Evolutionary conservation across 345 rosid genomes (phyloP).

Genomic region (Arabidopsis arenosa): DNA sequence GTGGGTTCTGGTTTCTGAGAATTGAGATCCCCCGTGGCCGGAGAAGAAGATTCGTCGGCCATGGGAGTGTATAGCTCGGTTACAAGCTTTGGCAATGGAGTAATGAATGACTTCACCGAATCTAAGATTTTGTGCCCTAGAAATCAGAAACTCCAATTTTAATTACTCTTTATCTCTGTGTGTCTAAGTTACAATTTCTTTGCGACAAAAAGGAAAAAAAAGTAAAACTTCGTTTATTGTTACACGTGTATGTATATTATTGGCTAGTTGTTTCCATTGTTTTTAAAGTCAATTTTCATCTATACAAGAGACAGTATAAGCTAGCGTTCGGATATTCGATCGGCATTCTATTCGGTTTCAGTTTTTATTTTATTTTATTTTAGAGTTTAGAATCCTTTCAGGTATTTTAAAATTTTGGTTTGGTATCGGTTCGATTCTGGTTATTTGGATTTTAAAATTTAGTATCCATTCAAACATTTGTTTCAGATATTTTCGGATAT

Average conservation of each 20-base stretch:
- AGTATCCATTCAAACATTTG: too few species aligned
- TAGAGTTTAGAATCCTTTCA: too few species aligned
- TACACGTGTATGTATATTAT: neutral
- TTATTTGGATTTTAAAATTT: too few species aligned
- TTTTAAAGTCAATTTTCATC: too few species aligned
- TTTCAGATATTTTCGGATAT: too few species aligned
- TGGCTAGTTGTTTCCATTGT: neutral
- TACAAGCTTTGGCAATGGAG: slow-evolving; percentile 11
- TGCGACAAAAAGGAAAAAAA: neutral
- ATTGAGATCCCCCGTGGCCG: slow-evolving; percentile 50
- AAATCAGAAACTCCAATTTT: slow-evolving; percentile 3
- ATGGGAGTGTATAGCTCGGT: slow-evolving; percentile 45
- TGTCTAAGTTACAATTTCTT: neutral
- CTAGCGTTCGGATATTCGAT: too few species aligned
- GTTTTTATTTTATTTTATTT: too few species aligned
- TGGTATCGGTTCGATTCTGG: too few species aligned
- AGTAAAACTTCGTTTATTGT: neutral
- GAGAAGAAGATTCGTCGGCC: slow-evolving; percentile 72
- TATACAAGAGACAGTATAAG: too few species aligned
- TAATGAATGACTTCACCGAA: neutral
- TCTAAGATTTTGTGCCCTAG: slow-evolving; percentile 39
- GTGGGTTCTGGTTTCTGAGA: slow-evolving; percentile 43
- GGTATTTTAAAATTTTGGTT: too few species aligned
- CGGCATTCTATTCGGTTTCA: too few species aligned
- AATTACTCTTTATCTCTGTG: neutral